A percentile compares a stretch with the other conserved stretches of the same genome.
Conservation (phyloP, 306 rosid species). For the Dalbergia cultrata region DNA sequence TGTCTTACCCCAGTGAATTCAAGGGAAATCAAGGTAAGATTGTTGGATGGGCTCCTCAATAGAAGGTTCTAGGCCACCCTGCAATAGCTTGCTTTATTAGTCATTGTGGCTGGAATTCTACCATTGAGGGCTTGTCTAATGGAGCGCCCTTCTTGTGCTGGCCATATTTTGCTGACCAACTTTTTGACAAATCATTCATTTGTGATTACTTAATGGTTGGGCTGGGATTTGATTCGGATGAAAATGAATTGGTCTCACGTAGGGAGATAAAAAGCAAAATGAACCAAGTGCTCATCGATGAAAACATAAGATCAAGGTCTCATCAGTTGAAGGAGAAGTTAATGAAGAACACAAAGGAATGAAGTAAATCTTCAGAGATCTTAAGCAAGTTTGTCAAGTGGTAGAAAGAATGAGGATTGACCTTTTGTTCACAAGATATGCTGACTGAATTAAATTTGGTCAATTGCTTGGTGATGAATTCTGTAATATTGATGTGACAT, state of each 20-base stretch:
- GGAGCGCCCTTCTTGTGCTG: slow-evolving; percentile 43
- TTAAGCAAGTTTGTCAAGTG: background rate
- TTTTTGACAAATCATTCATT: background rate
- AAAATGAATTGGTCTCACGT: slow-evolving; percentile 31
- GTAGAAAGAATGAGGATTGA: background rate
- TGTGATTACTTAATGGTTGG: slow-evolving; percentile 36
- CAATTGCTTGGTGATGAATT: no score
- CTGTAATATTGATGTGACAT: no score
- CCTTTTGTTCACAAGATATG: no score
- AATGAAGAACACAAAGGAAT: background rate
- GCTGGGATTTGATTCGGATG: slow-evolving; percentile 35
- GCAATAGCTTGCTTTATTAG: slow-evolving; percentile 49
- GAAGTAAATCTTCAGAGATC: background rate
- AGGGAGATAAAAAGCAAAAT: slow-evolving; percentile 45
- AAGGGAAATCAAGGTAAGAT: slow-evolving; percentile 20
- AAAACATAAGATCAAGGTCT: slow-evolving; percentile 30
- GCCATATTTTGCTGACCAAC: slow-evolving; percentile 38
- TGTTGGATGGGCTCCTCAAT: slow-evolving; percentile 53
- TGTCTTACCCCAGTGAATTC: slow-evolving; percentile 22
- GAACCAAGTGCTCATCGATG: slow-evolving; percentile 39
- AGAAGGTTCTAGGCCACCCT: slow-evolving; percentile 45
- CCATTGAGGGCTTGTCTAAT: slow-evolving; percentile 45
- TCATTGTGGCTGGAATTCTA: slow-evolving; percentile 58
- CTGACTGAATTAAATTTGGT: no score
- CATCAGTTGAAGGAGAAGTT: slow-evolving; percentile 17